phyloP scores from a whole-genome alignment of 805 yeast species.

The Saturnispora galanensis region DNA sequence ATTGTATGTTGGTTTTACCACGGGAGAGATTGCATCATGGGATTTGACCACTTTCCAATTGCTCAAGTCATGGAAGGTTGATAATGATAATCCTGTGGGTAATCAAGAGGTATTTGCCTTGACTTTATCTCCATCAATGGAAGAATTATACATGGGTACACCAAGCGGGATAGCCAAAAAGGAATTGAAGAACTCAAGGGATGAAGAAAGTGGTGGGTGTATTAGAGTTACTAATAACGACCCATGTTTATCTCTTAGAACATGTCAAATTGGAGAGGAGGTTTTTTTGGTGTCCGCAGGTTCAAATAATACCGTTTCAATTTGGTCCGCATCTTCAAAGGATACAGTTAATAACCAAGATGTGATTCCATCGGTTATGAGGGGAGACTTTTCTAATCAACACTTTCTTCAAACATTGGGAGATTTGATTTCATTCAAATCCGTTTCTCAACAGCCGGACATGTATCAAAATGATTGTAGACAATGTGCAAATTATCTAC shows the following conservation, averaged over 20 bases:
- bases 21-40: conserved; percentile 74
- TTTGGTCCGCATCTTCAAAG: conserved; percentile 47
- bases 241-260: conserved; percentile 44
- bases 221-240: conserved; percentile 10
- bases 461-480: conserved; percentile 68
- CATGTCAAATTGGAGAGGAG: conserved; percentile 31
- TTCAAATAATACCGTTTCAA: conserved; percentile 51
- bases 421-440: conserved; percentile 55
- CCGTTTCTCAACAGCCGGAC: conserved; percentile 71
- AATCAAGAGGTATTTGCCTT: conserved; percentile 46
- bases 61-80: conserved; percentile 34
- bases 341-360: neutral
- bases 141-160: conserved; percentile 52
- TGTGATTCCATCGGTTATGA: neutral
- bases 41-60: conserved; percentile 76
- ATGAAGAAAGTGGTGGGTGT: neutral
- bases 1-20: conserved; percentile 72
- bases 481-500: conserved; percentile 71
- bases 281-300: conserved; percentile 60
- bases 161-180: conserved; percentile 21
- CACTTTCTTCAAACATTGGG: conserved; percentile 53
- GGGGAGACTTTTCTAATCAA: conserved; percentile 28
- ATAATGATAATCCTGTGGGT: conserved; percentile 21
- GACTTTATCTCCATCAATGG: conserved; percentile 31
- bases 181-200: neutral